A percentile compares a stretch with the other conserved stretches of the same genome.
phyloP scores from a whole-genome alignment of 148 eudicot genomes.

The Silene conica region DNA sequence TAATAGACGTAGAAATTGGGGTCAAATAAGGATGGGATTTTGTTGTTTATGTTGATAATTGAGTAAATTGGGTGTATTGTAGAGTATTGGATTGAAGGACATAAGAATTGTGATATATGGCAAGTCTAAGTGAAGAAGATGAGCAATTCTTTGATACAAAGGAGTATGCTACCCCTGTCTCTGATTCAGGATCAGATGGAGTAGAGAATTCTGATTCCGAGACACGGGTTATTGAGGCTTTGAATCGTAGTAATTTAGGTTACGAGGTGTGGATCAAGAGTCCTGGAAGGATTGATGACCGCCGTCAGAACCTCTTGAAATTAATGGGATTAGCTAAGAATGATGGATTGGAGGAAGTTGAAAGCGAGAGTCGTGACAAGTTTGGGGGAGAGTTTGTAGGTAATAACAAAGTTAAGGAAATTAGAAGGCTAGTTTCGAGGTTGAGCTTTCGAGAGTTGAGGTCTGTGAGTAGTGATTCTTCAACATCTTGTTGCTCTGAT shows the following conservation, averaged over 20 bases:
- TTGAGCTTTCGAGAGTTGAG: slow-evolving; percentile 27
- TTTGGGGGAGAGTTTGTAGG: slow-evolving; percentile 18
- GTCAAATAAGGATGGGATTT: no score
- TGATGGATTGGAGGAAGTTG: slow-evolving; percentile 20
- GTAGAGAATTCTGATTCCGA: slow-evolving; percentile 36
- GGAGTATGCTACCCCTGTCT: slow-evolving; percentile 54
- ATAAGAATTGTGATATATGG: slow-evolving; percentile 18
- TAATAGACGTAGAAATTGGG: no score
- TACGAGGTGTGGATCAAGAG: slow-evolving; percentile 68
- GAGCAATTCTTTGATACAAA: slow-evolving; percentile 65
- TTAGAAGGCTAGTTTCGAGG: slow-evolving; percentile 47
- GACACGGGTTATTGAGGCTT: slow-evolving; percentile 27
- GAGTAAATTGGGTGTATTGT: no score
- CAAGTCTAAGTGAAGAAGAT: slow-evolving; percentile 33
- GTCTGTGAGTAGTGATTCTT: slow-evolving; percentile 42
- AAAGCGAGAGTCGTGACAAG: slow-evolving; percentile 9
- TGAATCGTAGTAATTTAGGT: slow-evolving; percentile 23
- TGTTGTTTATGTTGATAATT: no score
- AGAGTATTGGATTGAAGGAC: slow-evolving; percentile 23
- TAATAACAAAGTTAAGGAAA: slow-evolving; percentile 35
- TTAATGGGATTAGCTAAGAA: slow-evolving; percentile 48
- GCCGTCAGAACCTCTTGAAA: slow-evolving; percentile 55
- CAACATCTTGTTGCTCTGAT: slow-evolving; percentile 32
- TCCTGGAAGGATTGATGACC: slow-evolving; percentile 48
- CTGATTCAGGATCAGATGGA: slow-evolving; percentile 50